Evolutionary conservation across 2,329 filamentous ascomycete species (phyloP), one percentile per base, ranked within the genome.

Genomic region (Paecilomyces sp.): DNA sequence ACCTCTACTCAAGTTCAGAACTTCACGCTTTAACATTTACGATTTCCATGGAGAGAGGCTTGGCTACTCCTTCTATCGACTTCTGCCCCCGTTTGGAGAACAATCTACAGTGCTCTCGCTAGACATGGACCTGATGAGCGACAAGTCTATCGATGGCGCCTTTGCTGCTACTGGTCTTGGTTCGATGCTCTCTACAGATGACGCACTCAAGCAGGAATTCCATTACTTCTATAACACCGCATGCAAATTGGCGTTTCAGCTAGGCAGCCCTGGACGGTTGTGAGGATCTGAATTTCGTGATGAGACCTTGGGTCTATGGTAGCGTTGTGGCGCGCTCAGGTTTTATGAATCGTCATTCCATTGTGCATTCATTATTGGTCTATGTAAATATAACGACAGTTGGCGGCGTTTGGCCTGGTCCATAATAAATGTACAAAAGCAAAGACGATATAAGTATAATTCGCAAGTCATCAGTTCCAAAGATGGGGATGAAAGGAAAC

Each of bases 231-330:
- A 76, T 55, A 68, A 61, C 5, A 62, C 69, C 12, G 71, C 75
- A 15, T 77, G 74, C 58, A 65, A 68, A 11, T 66, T 77, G 66
- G 73, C 75, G 25, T 76, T 77, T 61, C 64, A 71, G 58, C 59
- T 76, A 51, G 68, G 73, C 25, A 65, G 54, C 41, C 61, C 65
- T 55, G 58, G 57, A 47, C 50, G 51, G 52, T 54, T 28, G 51
- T 34, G n/a, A n/a, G 41, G 9, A 47, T 47, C 18, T 28, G 25
- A 47, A 18, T n/a, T 47, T 47, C 41, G n/a, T 47, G 41, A 11
- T 7, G n/a, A 47, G n/a, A 22, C 8, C 13, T 47, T 47, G n/a
- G n/a, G 2, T 22, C 15, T 47, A 9, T 47, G 6, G 7, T n/a
- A 28, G 25, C 25, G 25, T 18, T 47, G 41, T 8, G 31, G 31